A percentile compares a stretch with the other conserved stretches of the same genome.
These are phyloP conservation scores for Blastocystis hominis DNA, from an alignment of 352 stramenopile species.

Conservation along the genomic window DNA sequence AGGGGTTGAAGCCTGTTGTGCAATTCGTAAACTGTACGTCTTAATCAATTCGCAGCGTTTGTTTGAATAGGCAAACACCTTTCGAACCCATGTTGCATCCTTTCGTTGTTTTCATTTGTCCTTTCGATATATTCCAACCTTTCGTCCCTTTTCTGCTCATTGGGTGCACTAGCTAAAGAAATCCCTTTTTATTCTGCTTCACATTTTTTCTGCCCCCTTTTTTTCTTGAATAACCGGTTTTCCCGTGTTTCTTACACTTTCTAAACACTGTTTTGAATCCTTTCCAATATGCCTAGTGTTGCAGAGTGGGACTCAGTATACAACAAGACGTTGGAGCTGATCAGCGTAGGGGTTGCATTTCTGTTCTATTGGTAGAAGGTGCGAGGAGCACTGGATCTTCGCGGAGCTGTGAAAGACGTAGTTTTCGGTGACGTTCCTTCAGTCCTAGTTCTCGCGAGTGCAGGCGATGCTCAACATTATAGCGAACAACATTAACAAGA, in stretches of 20 bases:
- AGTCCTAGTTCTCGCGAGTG: constrained; percentile 45
- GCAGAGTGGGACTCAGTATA: constrained; percentile 57
- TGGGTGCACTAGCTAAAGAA: no score
- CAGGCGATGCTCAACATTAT: constrained; percentile 28
- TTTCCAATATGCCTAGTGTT: constrained; percentile 54
- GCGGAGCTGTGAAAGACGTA: constrained; percentile 36
- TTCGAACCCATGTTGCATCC: no score
- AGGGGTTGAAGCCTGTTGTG: no score
- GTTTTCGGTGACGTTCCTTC: neutral
- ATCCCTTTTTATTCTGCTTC: no score
- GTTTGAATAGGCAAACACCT: no score
- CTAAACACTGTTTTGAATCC: neutral
- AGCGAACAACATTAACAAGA: constrained; percentile 37
- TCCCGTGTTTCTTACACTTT: neutral
- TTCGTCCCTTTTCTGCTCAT: no score
- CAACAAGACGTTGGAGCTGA: constrained; percentile 54
- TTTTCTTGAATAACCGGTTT: neutral
- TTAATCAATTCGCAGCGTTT: no score
- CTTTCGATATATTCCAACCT: no score
- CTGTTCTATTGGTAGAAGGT: constrained; percentile 8
- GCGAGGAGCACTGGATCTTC: constrained; percentile 4
- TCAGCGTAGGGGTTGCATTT: neutral
- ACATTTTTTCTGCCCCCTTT: no score
- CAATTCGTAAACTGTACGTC: no score
- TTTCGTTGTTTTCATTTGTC: no score